Conservation (phyloP, 2,329 filamentous ascomycete genomes). For the Alternaria dauci region DNA sequence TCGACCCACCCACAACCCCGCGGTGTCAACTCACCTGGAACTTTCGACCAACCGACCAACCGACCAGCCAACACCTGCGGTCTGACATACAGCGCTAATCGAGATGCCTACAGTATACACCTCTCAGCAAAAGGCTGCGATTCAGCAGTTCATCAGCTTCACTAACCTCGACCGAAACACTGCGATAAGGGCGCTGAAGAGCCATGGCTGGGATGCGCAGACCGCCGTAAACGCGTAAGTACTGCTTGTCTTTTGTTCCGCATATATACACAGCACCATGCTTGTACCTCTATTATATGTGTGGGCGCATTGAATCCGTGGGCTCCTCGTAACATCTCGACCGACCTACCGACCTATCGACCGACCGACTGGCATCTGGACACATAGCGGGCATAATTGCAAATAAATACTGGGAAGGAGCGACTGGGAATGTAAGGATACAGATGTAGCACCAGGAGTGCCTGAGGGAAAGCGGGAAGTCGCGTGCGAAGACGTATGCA, state of each 20-base stretch:
- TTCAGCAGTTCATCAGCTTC: slow-evolving; percentile 56
- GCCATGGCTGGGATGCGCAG: slow-evolving; percentile 56
- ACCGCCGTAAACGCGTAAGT: slow-evolving; percentile 59
- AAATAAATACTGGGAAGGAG: neutral
- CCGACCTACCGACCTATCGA: slow-evolving; percentile 11
- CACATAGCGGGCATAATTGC: neutral
- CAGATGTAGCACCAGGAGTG: neutral
- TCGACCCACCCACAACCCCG: slow-evolving; percentile 7
- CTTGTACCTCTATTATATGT: neutral
- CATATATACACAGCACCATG: neutral
- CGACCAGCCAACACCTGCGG: neutral
- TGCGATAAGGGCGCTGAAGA: slow-evolving; percentile 56
- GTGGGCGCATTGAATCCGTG: neutral
- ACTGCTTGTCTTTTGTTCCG: slow-evolving; percentile 9
- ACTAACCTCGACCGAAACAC: slow-evolving; percentile 56
- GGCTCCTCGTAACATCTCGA: neutral
- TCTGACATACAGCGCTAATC: slow-evolving; percentile 26
- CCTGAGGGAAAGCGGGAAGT: neutral
- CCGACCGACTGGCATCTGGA: neutral
- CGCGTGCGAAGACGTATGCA: neutral
- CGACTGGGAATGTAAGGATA: neutral
- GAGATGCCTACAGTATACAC: slow-evolving; percentile 59
- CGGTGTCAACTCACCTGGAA: slow-evolving; percentile 8
- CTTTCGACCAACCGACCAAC: neutral
- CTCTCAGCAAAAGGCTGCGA: slow-evolving; percentile 56